phyloP scores from a whole-genome alignment of 2,329 filamentous ascomycete genomes.

The Elsinoe perseae region DNA sequence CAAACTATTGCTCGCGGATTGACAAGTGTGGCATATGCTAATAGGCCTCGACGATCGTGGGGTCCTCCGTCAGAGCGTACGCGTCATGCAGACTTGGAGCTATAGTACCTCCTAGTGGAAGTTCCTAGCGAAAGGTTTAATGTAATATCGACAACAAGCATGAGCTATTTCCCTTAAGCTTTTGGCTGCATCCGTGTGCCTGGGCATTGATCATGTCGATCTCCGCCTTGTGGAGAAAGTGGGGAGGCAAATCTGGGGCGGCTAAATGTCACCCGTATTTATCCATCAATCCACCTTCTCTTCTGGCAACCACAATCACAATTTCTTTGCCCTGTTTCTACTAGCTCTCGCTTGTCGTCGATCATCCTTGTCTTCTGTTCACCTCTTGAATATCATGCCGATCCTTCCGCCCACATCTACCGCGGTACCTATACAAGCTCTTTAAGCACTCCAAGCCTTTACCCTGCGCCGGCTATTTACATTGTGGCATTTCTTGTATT shows the following conservation, averaged over 20 bases:
- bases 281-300: background rate
- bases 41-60: too few species aligned
- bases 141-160: background rate
- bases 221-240: slow-evolving; percentile 1
- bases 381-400: background rate
- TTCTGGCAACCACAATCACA: background rate
- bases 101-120: background rate
- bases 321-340: background rate
- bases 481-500: slow-evolving; percentile 2
- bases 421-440: background rate
- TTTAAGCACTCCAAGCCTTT: slow-evolving; percentile 3
- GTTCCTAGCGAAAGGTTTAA: background rate
- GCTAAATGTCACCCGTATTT: background rate
- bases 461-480: slow-evolving; percentile 7
- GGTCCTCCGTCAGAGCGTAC: too few species aligned
- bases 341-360: background rate
- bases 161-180: background rate
- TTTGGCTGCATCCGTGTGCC: background rate
- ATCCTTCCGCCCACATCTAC: slow-evolving; percentile 3
- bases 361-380: background rate
- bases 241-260: slow-evolving; percentile 1
- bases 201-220: background rate
- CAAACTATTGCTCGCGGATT: too few species aligned
- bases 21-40: too few species aligned
- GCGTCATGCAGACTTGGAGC: background rate